A percentile compares a stretch with the other conserved stretches of the same genome.
Conservation (phyloP, 495 filamentous ascomycete genomes). For the Melanomma pulvis-pyrius region DNA sequence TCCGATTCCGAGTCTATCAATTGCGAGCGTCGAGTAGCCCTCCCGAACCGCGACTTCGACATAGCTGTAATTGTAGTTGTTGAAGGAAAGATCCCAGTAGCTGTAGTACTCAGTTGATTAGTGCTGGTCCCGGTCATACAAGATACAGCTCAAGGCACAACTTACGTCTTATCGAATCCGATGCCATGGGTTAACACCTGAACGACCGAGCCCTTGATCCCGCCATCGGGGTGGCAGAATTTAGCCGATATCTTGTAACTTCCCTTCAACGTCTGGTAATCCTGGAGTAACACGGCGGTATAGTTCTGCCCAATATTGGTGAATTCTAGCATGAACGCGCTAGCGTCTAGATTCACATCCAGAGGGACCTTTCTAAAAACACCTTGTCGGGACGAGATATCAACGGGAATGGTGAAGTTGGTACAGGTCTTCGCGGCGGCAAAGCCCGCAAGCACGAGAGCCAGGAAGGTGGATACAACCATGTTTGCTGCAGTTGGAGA, state of each 20-base stretch:
- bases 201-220: conserved; percentile 43
- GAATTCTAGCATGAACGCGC: conserved; percentile 43
- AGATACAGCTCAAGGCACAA: background rate
- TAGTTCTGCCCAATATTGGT: conserved; percentile 42
- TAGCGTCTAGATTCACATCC: conserved; percentile 42
- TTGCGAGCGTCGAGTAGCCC: conserved; percentile 58
- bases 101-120: conserved; percentile 27
- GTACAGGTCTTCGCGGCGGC: conserved; percentile 17
- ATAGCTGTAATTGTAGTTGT: conserved; percentile 47
- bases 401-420: conserved; percentile 47
- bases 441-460: conserved; percentile 5
- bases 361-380: conserved; percentile 39
- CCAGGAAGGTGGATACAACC: background rate
- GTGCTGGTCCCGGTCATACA: too few relatives aligned
- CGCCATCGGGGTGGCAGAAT: conserved; percentile 52
- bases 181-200: conserved; percentile 67
- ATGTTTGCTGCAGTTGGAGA: background rate
- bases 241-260: conserved; percentile 53
- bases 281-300: conserved; percentile 20
- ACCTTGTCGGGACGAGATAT: conserved; percentile 44
- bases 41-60: conserved; percentile 54
- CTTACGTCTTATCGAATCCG: conserved; percentile 58
- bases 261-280: conserved; percentile 49
- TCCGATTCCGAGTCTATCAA: conserved; percentile 63
- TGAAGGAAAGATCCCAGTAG: conserved; percentile 63